These are phyloP conservation scores for Teratosphaeria destructans DNA, from an alignment of 2,329 filamentous ascomycete species.

Conservation along the genomic window DNA sequence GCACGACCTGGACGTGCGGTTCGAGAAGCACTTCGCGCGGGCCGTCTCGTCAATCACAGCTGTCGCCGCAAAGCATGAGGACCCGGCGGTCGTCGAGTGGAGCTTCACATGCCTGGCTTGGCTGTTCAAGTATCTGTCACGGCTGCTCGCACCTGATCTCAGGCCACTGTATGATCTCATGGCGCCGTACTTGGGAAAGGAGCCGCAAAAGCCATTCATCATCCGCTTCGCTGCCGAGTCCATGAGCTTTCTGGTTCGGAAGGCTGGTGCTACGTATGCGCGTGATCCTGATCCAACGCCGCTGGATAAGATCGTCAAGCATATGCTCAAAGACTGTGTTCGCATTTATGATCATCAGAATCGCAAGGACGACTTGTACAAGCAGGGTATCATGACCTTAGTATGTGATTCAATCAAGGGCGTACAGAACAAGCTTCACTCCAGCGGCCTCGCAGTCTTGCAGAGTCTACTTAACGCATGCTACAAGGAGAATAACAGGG, in stretches of 20 bases:
- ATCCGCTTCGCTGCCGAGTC: constrained; percentile 89
- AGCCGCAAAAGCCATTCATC: constrained; percentile 73
- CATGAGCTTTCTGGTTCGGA: constrained; percentile 84
- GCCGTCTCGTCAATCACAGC: constrained; percentile 66
- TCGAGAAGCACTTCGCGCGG: constrained; percentile 76
- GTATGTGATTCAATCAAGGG: constrained; percentile 71
- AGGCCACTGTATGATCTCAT: constrained; percentile 76
- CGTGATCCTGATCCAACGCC: constrained; percentile 51
- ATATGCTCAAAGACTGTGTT: constrained; percentile 58
- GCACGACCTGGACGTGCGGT: constrained; percentile 78
- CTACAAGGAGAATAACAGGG: constrained; percentile 9
- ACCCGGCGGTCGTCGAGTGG: constrained; percentile 84
- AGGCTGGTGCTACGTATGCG: constrained; percentile 68
- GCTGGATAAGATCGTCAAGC: constrained; percentile 58
- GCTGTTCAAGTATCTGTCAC: constrained; percentile 92
- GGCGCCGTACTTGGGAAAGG: constrained; percentile 72
- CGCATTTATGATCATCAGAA: background rate
- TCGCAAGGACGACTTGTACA: constrained; percentile 54
- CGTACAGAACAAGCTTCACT: constrained; percentile 48
- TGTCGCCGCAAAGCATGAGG: constrained; percentile 65
- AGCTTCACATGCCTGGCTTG: constrained; percentile 90
- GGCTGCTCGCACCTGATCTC: constrained; percentile 74
- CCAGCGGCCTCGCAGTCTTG: constrained; percentile 45
- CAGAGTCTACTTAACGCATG: constrained; percentile 35
- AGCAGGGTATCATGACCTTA: constrained; percentile 82